Evolutionary conservation across 2,329 filamentous ascomycete genomes (phyloP), one percentile per base, ranked within the genome.

Genomic region (Cadophora sp.): DNA sequence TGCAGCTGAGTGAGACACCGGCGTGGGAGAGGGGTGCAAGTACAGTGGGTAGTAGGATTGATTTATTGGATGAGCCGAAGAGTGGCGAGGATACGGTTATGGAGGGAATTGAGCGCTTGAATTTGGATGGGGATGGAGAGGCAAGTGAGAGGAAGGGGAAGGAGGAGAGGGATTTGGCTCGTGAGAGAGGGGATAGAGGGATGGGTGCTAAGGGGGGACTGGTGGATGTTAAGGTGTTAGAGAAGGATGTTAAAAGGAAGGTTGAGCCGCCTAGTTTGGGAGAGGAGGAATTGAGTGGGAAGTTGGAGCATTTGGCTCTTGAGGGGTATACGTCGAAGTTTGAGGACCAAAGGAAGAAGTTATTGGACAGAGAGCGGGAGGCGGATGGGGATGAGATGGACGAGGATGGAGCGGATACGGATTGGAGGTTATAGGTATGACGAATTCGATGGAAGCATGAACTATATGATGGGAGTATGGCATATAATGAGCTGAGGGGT

Each of bases 1-100:
- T 97, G 27, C 96, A 99, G 83, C 86, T 98, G 48, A 91, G 87
- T 72, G 92, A 96, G 77, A 90, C 91, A 70, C 93, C 94, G 0
- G 92, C 92, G 0, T 97, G 94, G 93, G 89, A 96, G 79, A 85
- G 94, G 63, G 86, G 86, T 5, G 71, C 60, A 24, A 51, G 61
- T 3, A 50, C 69, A 27, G 66, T 34, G 29, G 61, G 60, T 7
- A 78, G 62, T 31, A 69, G 83, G 53, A 87, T 93, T 70, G 85
- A 91, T 43, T 76, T 93, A 43, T 79, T 91, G 1, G 89, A 93
- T 64, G 93, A 97, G 78, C 86, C 87, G 59, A 85, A 83, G 75
- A 80, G 83, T 56, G 81, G 76, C 8, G 78, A 81, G n/a, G 68
- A 71, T 67, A 58, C 51, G 9, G 53, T 74, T 22, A 68, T 73